Evolutionary conservation across 768 basidiomycete species (phyloP).

Genomic region (Ramaria rubella): DNA sequence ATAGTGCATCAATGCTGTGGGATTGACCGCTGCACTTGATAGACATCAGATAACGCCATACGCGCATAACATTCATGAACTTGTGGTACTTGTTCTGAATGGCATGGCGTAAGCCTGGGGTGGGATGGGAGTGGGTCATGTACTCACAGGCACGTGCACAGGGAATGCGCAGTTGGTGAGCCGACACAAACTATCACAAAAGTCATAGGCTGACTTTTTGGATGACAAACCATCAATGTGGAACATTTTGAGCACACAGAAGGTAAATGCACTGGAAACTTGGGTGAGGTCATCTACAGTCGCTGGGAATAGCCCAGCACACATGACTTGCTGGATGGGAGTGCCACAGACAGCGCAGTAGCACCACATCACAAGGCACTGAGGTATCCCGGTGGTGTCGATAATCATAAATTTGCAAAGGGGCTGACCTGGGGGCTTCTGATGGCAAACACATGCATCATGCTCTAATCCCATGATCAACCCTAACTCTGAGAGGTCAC

Average conservation of each 20-base stretch:
- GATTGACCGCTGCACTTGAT: not conserved
- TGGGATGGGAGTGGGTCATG: not conserved
- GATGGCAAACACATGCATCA: not conserved
- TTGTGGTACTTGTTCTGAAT: not conserved
- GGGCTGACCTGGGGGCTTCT: not conserved
- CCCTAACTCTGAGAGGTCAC: not conserved
- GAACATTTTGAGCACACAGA: not conserved
- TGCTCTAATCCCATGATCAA: not conserved
- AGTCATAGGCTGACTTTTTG: slow-evolving; percentile 15
- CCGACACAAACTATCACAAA: not conserved
- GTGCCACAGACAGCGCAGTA: not conserved
- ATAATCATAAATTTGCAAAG: not conserved
- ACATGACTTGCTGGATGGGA: not conserved
- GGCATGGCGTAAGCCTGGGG: not conserved
- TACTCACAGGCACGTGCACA: not conserved
- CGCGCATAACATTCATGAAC: not conserved
- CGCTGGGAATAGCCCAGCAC: not conserved
- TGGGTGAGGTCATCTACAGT: not conserved
- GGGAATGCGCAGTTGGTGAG: slow-evolving; percentile 1
- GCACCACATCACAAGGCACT: not conserved
- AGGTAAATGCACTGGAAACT: not conserved
- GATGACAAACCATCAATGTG: slow-evolving; percentile 9
- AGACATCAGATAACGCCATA: not conserved
- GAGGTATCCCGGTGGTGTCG: not conserved
- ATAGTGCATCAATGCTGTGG: not conserved